A percentile compares a stretch with the other conserved stretches of the same genome.
Evolutionary conservation across 495 filamentous ascomycete species (phyloP).

Genomic region (Penicillium fimorum): DNA sequence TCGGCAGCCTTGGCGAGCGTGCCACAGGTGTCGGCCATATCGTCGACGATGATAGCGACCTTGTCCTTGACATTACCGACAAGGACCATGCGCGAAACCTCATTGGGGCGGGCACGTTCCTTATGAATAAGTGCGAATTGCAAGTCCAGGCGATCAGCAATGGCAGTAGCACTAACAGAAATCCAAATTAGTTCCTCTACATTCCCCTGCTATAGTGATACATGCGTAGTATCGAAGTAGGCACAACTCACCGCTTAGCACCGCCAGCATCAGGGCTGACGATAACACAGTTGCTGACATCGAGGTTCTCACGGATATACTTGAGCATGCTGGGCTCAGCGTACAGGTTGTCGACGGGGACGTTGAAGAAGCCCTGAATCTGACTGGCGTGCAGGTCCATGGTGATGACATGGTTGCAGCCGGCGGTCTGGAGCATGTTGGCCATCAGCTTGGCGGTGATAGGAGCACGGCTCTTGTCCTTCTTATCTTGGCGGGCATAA

Average conservation of each 20-base stretch:
- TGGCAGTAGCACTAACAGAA: conserved; percentile 72
- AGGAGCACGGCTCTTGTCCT: conserved; percentile 91
- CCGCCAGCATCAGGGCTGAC: conserved; percentile 96
- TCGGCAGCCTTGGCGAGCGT: conserved; percentile 91
- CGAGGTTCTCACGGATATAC: conserved; percentile 86
- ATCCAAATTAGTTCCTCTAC: conserved; percentile 9
- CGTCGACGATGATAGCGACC: conserved; percentile 76
- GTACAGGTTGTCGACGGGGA: conserved; percentile 96
- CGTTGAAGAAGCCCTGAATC: conserved; percentile 91
- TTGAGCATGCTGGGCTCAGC: conserved; percentile 89
- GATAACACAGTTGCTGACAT: conserved; percentile 82
- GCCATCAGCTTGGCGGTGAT: conserved; percentile 88
- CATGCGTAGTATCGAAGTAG: background rate
- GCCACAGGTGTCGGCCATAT: conserved; percentile 90
- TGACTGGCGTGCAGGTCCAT: conserved; percentile 73
- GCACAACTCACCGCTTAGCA: conserved; percentile 73
- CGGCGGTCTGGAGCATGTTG: conserved; percentile 96
- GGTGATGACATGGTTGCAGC: conserved; percentile 81
- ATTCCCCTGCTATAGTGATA: background rate
- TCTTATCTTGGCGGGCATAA: conserved; percentile 99
- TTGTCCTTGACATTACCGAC: conserved; percentile 62
- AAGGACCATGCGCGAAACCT: conserved; percentile 92
- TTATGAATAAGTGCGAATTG: conserved; percentile 99
- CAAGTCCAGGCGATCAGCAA: conserved; percentile 90
- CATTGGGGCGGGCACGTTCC: conserved; percentile 91